phyloP scores from a whole-genome alignment of 345 rosid species.

The Lepidium africanum region DNA sequence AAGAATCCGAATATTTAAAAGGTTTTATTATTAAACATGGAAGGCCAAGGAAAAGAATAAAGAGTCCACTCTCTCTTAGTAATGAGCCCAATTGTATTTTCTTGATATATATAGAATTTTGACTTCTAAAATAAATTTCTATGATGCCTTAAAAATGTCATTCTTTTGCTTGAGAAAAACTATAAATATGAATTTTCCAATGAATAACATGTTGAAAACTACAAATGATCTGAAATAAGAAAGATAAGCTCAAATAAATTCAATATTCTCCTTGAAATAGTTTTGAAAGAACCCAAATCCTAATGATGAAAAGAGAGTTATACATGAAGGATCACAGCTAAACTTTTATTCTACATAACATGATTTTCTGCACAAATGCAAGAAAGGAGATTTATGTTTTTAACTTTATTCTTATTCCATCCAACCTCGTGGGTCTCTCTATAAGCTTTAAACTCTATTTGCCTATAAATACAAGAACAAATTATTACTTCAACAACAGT shows the following conservation, averaged over 20 bases:
- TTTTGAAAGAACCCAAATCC: neutral
- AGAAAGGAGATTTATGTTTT: neutral
- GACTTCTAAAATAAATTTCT: no score
- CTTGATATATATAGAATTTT: no score
- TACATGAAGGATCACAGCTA: slow-evolving; percentile 20
- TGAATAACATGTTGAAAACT: neutral
- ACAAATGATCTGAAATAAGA: no score
- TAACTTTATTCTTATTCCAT: slow-evolving; percentile 27
- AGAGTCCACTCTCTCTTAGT: no score
- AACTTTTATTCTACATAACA: slow-evolving; percentile 12
- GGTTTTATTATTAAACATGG: neutral
- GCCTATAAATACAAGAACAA: slow-evolving; percentile 12
- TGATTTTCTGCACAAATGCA: slow-evolving; percentile 12
- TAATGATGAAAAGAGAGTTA: neutral
- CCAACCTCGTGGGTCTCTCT: slow-evolving; percentile 10
- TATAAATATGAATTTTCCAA: neutral
- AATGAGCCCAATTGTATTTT: no score
- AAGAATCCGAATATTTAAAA: slow-evolving; percentile 28
- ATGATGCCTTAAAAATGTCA: no score
- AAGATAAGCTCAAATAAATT: neutral
- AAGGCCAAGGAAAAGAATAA: neutral
- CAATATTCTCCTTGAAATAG: neutral
- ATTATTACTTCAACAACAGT: slow-evolving; percentile 6
- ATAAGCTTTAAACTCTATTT: slow-evolving; percentile 1
- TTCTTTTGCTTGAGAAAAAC: no score